Base-by-base conservation (phyloP, 176 grass and related monocot genomes). In the Carex scoparia region DNA sequence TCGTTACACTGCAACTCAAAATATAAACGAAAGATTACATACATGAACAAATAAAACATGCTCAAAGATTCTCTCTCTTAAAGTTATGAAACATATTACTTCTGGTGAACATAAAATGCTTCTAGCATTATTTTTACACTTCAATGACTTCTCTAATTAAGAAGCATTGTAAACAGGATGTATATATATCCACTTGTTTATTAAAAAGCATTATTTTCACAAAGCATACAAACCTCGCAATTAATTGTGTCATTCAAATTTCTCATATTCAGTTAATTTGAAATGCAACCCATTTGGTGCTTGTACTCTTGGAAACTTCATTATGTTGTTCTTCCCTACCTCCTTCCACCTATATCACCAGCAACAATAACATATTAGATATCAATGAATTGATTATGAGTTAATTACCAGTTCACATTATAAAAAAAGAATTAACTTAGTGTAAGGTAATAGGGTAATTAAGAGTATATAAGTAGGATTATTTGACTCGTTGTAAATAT, bases 281-380 rank as follows among this genome's bases (percentile, higher is more conserved):
- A 94, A 92, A 56, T 89, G 87, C 44, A 97, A 84, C 33, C 94
- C 94, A 1, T 97, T 91, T 32, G 94, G 90, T 87, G 94, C 94
- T 81, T 92, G 80, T 51, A 97, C 94, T 73, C 94, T 84, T 2
- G 92, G 94, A 81, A 97, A 97, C 84, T 87, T 92, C 60, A 90
- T 65, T 84, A 97, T 91, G 3, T 30, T 81, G 55, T 94, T 87
- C 59, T 69, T 86, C 18, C 92, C 92, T 40, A 89, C 87, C 84
- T 94, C 94, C 85, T 94, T 82, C 94, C 94, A 97, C 89, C 94
- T 97, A 76, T 54, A 76, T 31, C 5, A 54, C 23, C 44, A 76
- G 8, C 9, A 14, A 31, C 4, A 76, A 54, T 30, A 54, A 13
- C 46, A 76, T 27, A 76, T 53, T 54, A 54, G 11, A 30, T 0